Evolutionary conservation across 345 rosid genomes (phyloP).

Genomic region (Boechera stricta): DNA sequence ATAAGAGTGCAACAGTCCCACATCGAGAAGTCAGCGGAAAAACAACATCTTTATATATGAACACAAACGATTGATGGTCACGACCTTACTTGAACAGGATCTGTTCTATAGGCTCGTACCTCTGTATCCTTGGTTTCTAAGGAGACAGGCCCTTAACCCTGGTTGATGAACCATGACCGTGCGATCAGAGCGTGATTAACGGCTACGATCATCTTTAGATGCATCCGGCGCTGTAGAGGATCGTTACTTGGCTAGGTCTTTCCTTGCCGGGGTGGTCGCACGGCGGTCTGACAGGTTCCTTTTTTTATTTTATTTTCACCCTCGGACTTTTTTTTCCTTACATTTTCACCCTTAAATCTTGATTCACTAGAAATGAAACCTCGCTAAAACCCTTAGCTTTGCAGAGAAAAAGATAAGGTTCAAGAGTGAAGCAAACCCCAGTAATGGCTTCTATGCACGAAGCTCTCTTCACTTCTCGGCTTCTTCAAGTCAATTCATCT

Average conservation of each 20-base stretch:
- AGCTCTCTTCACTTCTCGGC: constrained; percentile 40
- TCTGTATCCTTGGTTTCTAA: constrained; percentile 32
- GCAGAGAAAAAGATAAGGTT: constrained; percentile 40
- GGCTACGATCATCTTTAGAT: constrained; percentile 5
- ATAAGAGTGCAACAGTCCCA: not conserved
- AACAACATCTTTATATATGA: not conserved
- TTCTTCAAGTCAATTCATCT: constrained; percentile 29
- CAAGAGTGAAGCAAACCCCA: not conserved
- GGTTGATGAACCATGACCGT: constrained; percentile 30
- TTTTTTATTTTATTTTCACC: not conserved
- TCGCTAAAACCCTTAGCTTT: constrained; percentile 33
- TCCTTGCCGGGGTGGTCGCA: constrained; percentile 34
- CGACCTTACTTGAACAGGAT: constrained; percentile 42
- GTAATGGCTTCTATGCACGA: constrained; percentile 52
- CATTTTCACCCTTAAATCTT: not conserved
- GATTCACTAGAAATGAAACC: not conserved
- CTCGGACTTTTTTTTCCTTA: not conserved
- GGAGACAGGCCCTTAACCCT: constrained; percentile 32
- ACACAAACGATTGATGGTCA: not conserved
- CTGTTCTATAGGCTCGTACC: constrained; percentile 32
- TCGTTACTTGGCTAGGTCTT: constrained; percentile 23
- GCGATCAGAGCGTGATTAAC: constrained; percentile 44
- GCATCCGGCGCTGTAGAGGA: constrained; percentile 48
- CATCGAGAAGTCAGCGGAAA: not conserved
- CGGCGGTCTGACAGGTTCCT: constrained; percentile 40